Conservation (phyloP, 208 protist species). For the Wallacemonas rigidus region DNA sequence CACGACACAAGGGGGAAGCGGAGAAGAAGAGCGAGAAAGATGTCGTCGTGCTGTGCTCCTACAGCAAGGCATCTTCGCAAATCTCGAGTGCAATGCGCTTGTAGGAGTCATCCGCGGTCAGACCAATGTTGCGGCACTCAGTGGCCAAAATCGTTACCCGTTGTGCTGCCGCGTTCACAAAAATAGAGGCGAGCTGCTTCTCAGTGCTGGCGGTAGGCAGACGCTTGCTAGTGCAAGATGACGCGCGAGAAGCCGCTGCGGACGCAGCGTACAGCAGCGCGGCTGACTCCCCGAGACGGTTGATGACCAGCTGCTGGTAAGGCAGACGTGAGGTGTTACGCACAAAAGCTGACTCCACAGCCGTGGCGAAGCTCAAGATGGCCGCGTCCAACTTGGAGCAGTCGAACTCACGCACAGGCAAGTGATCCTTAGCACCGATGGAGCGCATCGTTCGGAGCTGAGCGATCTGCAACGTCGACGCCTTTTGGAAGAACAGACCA, state of each 20-base stretch:
- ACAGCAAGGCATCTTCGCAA: slow-evolving; percentile 68
- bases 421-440: slow-evolving; percentile 60
- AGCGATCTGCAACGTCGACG: slow-evolving; percentile 84
- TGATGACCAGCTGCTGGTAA: slow-evolving; percentile 79
- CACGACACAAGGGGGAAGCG: slow-evolving; percentile 4
- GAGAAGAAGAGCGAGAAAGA: no score
- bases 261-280: slow-evolving; percentile 77
- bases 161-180: slow-evolving; percentile 63
- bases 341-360: slow-evolving; percentile 81
- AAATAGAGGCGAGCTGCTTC: slow-evolving; percentile 64
- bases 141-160: slow-evolving; percentile 48
- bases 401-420: slow-evolving; percentile 75
- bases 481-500: slow-evolving; percentile 79
- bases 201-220: slow-evolving; percentile 67
- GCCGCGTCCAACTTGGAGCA: slow-evolving; percentile 68
- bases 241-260: slow-evolving; percentile 78
- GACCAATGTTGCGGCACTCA: slow-evolving; percentile 74
- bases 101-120: slow-evolving; percentile 83
- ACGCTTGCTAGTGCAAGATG: slow-evolving; percentile 70
- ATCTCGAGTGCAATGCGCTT: slow-evolving; percentile 82
- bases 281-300: slow-evolving; percentile 80
- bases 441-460: slow-evolving; percentile 65
- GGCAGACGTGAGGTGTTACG: slow-evolving; percentile 66
- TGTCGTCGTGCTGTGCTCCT: slow-evolving; percentile 13
- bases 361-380: slow-evolving; percentile 79